Conservation (phyloP, 352 stramenopile genomes). For the Phytophthora tubulina region DNA sequence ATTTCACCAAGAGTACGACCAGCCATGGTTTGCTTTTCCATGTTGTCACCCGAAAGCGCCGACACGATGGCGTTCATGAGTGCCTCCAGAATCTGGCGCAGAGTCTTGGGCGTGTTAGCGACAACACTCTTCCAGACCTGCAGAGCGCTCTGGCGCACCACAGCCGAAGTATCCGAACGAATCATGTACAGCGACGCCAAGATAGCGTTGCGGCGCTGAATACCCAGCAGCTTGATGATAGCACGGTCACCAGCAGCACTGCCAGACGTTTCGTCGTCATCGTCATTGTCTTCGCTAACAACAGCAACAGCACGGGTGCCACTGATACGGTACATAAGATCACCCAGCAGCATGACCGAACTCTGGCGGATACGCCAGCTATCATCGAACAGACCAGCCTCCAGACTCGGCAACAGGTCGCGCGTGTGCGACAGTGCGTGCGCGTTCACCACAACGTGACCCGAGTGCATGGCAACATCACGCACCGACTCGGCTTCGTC, state of each 20-base stretch:
- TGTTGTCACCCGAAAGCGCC: constrained; percentile 92
- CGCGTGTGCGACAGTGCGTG: constrained; percentile 97
- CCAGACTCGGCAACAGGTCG: constrained; percentile 97
- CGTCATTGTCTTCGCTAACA: constrained; percentile 55
- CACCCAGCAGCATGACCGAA: constrained; percentile 96
- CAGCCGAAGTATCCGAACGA: constrained; percentile 95
- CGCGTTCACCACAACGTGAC: constrained; percentile 97
- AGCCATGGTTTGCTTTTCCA: constrained; percentile 92
- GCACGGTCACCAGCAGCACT: constrained; percentile 85
- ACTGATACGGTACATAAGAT: constrained; percentile 98
- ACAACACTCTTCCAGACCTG: constrained; percentile 99
- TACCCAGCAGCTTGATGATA: constrained; percentile 94
- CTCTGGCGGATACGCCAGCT: constrained; percentile 99
- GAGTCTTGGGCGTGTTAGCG: constrained; percentile 96
- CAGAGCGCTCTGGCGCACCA: constrained; percentile 97
- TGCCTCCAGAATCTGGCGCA: constrained; percentile 98
- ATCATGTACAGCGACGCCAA: constrained; percentile 99
- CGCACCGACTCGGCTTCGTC: constrained; percentile 98
- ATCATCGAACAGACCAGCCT: constrained; percentile 97
- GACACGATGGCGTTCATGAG: constrained; percentile 97
- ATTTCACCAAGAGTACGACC: constrained; percentile 98
- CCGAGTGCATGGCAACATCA: constrained; percentile 97
- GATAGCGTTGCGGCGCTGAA: constrained; percentile 95
- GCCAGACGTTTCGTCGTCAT: constrained; percentile 87
- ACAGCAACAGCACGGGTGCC: constrained; percentile 92